Evolutionary conservation across 2,329 filamentous ascomycete species (phyloP).

Genomic region (Endocalyx cinctus): DNA sequence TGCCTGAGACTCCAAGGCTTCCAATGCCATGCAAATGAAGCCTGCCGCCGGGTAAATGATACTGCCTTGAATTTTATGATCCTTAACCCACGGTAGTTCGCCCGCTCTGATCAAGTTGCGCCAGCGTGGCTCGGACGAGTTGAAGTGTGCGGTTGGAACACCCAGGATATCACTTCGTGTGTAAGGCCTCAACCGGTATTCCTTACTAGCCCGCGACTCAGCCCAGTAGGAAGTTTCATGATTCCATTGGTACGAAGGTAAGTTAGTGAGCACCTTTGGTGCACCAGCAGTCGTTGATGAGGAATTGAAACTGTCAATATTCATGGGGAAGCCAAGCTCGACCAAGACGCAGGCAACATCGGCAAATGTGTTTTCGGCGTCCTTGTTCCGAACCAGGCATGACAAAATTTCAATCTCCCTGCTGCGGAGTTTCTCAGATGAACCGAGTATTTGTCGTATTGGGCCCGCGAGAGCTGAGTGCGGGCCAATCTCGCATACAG

Average conservation of each 20-base stretch:
- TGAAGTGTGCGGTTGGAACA: slow-evolving; percentile 10
- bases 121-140: slow-evolving; percentile 25
- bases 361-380: background rate
- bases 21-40: background rate
- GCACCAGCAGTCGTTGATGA: background rate
- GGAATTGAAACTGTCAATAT: background rate
- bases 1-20: too few species aligned
- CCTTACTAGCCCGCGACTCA: slow-evolving; percentile 19
- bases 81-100: slow-evolving; percentile 30
- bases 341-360: background rate
- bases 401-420: background rate
- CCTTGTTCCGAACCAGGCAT: slow-evolving; percentile 1
- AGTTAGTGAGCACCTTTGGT: slow-evolving; percentile 8
- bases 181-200: slow-evolving; percentile 11
- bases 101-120: slow-evolving; percentile 25
- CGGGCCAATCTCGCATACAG: slow-evolving; percentile 5
- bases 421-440: slow-evolving; percentile 7
- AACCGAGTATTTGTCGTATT: slow-evolving; percentile 11
- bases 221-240: slow-evolving; percentile 13
- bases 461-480: slow-evolving; percentile 6
- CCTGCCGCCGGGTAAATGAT: background rate
- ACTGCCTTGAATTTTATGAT: slow-evolving; percentile 20
- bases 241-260: slow-evolving; percentile 25
- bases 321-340: background rate
- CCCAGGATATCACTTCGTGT: slow-evolving; percentile 6